phyloP scores from a whole-genome alignment of 148 eudicot species.

The Rhododendron kiyosumense region DNA sequence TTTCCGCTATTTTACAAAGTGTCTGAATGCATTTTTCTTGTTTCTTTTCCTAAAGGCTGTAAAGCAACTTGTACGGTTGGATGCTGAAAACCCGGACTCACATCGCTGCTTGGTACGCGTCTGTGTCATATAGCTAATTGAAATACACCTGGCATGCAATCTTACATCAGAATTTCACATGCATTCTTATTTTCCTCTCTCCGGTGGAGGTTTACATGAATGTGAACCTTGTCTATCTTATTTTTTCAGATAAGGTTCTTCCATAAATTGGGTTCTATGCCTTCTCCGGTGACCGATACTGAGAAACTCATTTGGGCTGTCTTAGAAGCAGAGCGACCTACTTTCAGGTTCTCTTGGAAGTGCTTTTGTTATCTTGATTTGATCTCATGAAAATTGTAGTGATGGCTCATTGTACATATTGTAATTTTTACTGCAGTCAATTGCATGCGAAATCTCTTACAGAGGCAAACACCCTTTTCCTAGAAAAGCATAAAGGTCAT shows the following conservation, averaged over 20 bases:
- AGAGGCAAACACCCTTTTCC: conserved; percentile 71
- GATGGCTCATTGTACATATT: neutral
- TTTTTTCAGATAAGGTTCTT: conserved; percentile 69
- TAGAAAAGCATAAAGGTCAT: conserved; percentile 76
- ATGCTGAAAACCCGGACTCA: conserved; percentile 75
- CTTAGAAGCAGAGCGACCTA: conserved; percentile 73
- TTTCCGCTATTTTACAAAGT: neutral
- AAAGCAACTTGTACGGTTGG: conserved; percentile 78
- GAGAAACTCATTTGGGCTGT: conserved; percentile 78
- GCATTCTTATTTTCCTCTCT: neutral
- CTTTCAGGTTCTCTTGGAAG: conserved; percentile 51
- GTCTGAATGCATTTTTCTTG: conserved; percentile 9
- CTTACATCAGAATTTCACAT: neutral
- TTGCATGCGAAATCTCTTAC: conserved; percentile 62
- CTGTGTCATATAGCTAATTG: neutral
- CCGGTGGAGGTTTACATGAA: neutral
- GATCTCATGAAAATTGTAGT: neutral
- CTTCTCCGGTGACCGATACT: conserved; percentile 66
- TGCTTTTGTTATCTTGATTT: conserved; percentile 6
- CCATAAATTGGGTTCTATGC: conserved; percentile 68
- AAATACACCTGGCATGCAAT: neutral
- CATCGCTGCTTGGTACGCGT: conserved; percentile 87
- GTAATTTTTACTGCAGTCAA: conserved; percentile 43
- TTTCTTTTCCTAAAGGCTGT: conserved; percentile 54
- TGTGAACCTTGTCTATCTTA: neutral